These are phyloP conservation scores for Hygrocybe coccinea DNA, from an alignment of 768 basidiomycete genomes.

Conservation along the genomic window DNA sequence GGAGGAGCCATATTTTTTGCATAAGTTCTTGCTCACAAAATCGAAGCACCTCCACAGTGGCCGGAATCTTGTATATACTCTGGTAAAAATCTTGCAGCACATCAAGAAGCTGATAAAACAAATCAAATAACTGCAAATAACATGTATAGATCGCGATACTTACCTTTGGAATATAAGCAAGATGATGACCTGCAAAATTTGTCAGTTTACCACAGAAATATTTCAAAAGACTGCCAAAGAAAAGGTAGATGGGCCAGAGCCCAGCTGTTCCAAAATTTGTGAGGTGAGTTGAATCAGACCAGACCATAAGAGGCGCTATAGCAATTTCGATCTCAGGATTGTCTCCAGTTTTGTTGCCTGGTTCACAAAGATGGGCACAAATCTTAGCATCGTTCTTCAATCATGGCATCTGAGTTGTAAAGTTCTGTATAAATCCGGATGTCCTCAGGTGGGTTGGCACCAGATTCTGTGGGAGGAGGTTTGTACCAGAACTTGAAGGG, in stretches of 20 bases:
- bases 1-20: slow-evolving; percentile 22
- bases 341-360: slow-evolving; percentile 12
- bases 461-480: background rate
- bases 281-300: slow-evolving; percentile 28
- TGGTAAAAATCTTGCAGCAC: slow-evolving; percentile 5
- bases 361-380: background rate
- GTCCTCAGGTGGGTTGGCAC: slow-evolving; percentile 7
- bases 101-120: slow-evolving; percentile 13
- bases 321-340: slow-evolving; percentile 7
- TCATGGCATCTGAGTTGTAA: slow-evolving; percentile 15
- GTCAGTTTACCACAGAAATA: slow-evolving; percentile 23
- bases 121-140: background rate
- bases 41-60: slow-evolving; percentile 5
- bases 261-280: slow-evolving; percentile 24
- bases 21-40: slow-evolving; percentile 25
- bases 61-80: background rate
- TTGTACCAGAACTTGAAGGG: slow-evolving; percentile 15
- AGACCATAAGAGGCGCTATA: slow-evolving; percentile 19
- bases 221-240: slow-evolving; percentile 33
- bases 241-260: slow-evolving; percentile 34
- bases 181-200: slow-evolving; percentile 19
- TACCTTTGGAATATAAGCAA: slow-evolving; percentile 32
- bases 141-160: background rate
- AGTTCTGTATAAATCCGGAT: slow-evolving; percentile 15
- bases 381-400: slow-evolving; percentile 9